A percentile compares a stretch with the other conserved stretches of the same genome.
Conservation (phyloP, 2,329 filamentous ascomycete genomes). For the Mycocentrospora acerina region DNA sequence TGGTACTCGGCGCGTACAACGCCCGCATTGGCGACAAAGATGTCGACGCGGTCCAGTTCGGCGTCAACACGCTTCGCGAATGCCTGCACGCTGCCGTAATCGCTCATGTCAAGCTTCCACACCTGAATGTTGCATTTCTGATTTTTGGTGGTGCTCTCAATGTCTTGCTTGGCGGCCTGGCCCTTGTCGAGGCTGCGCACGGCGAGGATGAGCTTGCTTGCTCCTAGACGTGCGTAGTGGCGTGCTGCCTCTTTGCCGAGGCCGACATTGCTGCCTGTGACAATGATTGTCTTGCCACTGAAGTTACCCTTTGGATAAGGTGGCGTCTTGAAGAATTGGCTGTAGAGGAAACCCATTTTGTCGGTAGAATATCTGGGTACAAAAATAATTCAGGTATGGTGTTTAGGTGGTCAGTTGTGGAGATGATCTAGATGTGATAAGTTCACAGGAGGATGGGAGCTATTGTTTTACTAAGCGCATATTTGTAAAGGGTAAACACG, state of each 20-base stretch:
- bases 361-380: too few relatives aligned
- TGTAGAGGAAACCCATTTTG: constrained; percentile 37
- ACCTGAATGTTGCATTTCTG: constrained; percentile 18
- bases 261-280: constrained; percentile 42
- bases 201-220: constrained; percentile 31
- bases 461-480: too few relatives aligned
- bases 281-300: constrained; percentile 42
- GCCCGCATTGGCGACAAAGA: constrained; percentile 39
- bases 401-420: too few relatives aligned
- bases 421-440: too few relatives aligned
- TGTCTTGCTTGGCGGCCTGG: constrained; percentile 24
- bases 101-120: constrained; percentile 26
- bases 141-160: constrained; percentile 16
- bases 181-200: constrained; percentile 34
- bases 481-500: too few relatives aligned
- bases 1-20: constrained; percentile 20
- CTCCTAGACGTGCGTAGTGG: constrained; percentile 27
- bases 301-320: constrained; percentile 12
- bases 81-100: constrained; percentile 16
- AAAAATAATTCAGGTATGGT: too few relatives aligned
- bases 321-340: constrained; percentile 42
- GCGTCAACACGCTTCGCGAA: constrained; percentile 20
- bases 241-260: constrained; percentile 34
- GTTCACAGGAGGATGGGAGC: too few relatives aligned
- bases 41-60: constrained; percentile 30